Evolutionary conservation across 805 yeast species (phyloP).

Genomic region (Tetrapisispora fleetii): DNA sequence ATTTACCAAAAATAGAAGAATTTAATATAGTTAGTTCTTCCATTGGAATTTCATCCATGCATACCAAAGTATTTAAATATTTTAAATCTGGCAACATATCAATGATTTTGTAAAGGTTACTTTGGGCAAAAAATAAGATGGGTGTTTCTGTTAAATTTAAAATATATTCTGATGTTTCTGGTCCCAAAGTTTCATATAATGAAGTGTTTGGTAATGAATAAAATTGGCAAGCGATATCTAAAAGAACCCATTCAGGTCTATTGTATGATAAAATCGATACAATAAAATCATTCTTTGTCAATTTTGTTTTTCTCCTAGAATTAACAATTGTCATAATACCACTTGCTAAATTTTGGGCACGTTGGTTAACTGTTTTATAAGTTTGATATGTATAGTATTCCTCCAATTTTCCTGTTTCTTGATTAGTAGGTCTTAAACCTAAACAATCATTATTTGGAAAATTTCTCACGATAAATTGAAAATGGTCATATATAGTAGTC

Average conservation of each 20-base stretch:
- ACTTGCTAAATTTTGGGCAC: slow-evolving; percentile 43
- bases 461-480: slow-evolving; percentile 33
- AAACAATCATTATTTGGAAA: slow-evolving; percentile 35
- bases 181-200: slow-evolving; percentile 48
- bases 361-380: slow-evolving; percentile 33
- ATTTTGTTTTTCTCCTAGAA: slow-evolving; percentile 25
- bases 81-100: slow-evolving; percentile 34
- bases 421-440: slow-evolving; percentile 34
- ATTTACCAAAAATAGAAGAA: slow-evolving; percentile 21
- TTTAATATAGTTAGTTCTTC: slow-evolving; percentile 28
- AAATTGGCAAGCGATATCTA: slow-evolving; percentile 59
- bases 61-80: slow-evolving; percentile 41
- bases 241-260: slow-evolving; percentile 56
- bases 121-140: slow-evolving; percentile 43
- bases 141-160: slow-evolving; percentile 54
- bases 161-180: slow-evolving; percentile 54
- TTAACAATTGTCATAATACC: slow-evolving; percentile 42
- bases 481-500: slow-evolving; percentile 37
- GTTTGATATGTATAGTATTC: slow-evolving; percentile 31
- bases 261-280: slow-evolving; percentile 50
- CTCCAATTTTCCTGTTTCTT: slow-evolving; percentile 19
- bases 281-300: slow-evolving; percentile 34
- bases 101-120: slow-evolving; percentile 41
- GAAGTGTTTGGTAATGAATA: slow-evolving; percentile 48
- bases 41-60: slow-evolving; percentile 40